Conservation (phyloP, 305 asterid species). For the Rubia occidens region DNA sequence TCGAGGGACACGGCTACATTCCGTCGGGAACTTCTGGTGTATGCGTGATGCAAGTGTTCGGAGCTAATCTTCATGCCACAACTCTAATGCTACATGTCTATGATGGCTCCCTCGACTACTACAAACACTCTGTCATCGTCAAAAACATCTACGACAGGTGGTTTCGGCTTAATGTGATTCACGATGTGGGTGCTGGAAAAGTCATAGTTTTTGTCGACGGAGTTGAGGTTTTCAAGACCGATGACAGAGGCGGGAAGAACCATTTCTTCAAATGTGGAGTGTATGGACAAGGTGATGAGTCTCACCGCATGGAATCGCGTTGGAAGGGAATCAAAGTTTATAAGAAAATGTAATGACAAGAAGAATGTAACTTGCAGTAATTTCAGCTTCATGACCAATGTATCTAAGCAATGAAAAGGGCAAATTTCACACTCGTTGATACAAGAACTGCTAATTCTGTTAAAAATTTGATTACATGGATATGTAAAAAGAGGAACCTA, state of each 20-base stretch:
- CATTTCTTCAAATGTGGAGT: slow-evolving; percentile 40
- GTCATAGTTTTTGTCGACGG: slow-evolving; percentile 27
- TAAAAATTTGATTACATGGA: too few relatives aligned
- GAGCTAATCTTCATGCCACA: slow-evolving; percentile 28
- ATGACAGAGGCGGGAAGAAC: slow-evolving; percentile 19
- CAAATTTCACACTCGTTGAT: too few relatives aligned
- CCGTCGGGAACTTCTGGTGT: slow-evolving; percentile 35
- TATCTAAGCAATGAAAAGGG: too few relatives aligned
- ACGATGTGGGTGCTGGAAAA: slow-evolving; percentile 23
- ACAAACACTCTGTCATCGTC: slow-evolving; percentile 13
- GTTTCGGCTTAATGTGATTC: slow-evolving; percentile 34
- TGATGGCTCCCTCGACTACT: slow-evolving; percentile 27
- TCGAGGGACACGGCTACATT: slow-evolving; percentile 29
- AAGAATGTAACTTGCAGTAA: too few relatives aligned
- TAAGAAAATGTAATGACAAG: slow-evolving; percentile 15
- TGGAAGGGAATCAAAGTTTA: slow-evolving; percentile 31
- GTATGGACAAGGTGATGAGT: slow-evolving; percentile 28
- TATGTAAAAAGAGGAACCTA: too few relatives aligned
- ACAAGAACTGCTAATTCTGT: too few relatives aligned
- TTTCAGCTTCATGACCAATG: too few relatives aligned
- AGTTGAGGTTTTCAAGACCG: slow-evolving; percentile 8
- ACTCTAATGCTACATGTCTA: slow-evolving; percentile 35
- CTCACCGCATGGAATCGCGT: slow-evolving; percentile 38
- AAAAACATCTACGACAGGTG: slow-evolving; percentile 24
- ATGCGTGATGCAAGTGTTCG: slow-evolving; percentile 43